Base-by-base conservation (phyloP, 2,329 filamentous ascomycete species). In the Tolypocladium inflatum region DNA sequence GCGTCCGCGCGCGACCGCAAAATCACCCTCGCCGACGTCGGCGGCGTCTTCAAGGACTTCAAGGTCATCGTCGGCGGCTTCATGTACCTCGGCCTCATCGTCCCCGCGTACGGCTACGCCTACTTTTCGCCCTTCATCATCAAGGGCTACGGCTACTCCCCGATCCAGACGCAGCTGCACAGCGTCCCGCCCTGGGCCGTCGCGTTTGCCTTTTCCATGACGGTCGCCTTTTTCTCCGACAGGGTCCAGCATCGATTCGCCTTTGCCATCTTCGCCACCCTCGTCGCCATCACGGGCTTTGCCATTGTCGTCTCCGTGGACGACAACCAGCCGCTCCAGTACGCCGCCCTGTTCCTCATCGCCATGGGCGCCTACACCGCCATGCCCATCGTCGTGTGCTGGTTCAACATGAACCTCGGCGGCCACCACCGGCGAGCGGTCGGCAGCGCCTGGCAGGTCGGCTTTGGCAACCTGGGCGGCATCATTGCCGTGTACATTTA, bases 321-420 rank as follows among this genome's bases (percentile, higher is more conserved):
- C 70, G 73, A 88, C 67, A 82, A 90, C 69, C 76, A 75, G 0
- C 62, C 80, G 15, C 73, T 90, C 8, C 82, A 94, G 70, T 97
- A 96, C 66, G 88, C 78, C 0, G 89, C 88, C 0, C 80, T 97
- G 0, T 96, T 95, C 76, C 76, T 97, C 38, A 84, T 95, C 55
- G 87, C 89, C 2, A 86, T 86, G 75, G 90, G 90, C 55, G 81
- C 83, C 0, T 97, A 95, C 73, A 86, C 85, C 1, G 90, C 91
- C n/a, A 92, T 96, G 88, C 91, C 93, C 0, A 86, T 96, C 37
- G 84, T 91, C 50, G 82, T 91, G 9, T 91, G 88, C 70, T 92
- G 89, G 88, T 91, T 88, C 71, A 87, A 87, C 64, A 90, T 91
- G 83, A 92, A 91, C 65, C 75, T 91, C 1, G 84, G 84, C 2